A percentile compares a stretch with the other conserved stretches of the same genome.
Evolutionary conservation across 129 eudicot genomes (phyloP).

Genomic region (Cynara cardunculus): DNA sequence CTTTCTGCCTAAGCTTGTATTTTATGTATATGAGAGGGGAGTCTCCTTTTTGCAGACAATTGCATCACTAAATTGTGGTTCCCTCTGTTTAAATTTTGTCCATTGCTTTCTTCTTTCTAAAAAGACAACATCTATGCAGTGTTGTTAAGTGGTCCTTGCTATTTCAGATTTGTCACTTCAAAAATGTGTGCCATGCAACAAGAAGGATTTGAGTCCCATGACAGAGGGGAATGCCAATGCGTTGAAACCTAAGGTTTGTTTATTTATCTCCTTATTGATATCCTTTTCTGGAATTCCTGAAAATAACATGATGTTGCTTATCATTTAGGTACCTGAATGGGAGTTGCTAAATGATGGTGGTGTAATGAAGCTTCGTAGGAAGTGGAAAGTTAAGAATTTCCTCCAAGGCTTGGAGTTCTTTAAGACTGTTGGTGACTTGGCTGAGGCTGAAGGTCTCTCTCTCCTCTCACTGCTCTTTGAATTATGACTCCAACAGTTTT

Average conservation of each 20-base stretch:
- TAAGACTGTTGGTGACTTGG: constrained; percentile 65
- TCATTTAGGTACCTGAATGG: constrained; percentile 79
- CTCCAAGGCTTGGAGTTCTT: constrained; percentile 80
- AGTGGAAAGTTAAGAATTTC: constrained; percentile 90
- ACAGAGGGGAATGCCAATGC: constrained; percentile 53
- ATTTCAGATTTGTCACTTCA: constrained; percentile 60
- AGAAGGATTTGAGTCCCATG: constrained; percentile 78
- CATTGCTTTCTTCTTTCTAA: too few relatives aligned
- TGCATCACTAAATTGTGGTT: neutral
- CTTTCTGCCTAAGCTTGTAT: neutral
- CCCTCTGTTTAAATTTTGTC: neutral
- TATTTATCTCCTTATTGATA: neutral
- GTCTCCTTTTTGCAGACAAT: neutral
- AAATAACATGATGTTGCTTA: neutral
- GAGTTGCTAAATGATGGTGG: constrained; percentile 67
- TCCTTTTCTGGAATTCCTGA: neutral
- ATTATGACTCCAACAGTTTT: neutral
- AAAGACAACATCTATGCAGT: neutral
- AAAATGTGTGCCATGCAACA: constrained; percentile 84
- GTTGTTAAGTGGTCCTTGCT: constrained; percentile 1
- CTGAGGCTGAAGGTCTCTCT: constrained; percentile 85
- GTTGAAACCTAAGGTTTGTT: constrained; percentile 52
- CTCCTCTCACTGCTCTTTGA: neutral
- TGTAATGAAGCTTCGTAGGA: constrained; percentile 52
- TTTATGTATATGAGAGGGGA: neutral